Base-by-base conservation (phyloP, 2,329 filamentous ascomycete species). In the Cordyceps cateniannulata region DNA sequence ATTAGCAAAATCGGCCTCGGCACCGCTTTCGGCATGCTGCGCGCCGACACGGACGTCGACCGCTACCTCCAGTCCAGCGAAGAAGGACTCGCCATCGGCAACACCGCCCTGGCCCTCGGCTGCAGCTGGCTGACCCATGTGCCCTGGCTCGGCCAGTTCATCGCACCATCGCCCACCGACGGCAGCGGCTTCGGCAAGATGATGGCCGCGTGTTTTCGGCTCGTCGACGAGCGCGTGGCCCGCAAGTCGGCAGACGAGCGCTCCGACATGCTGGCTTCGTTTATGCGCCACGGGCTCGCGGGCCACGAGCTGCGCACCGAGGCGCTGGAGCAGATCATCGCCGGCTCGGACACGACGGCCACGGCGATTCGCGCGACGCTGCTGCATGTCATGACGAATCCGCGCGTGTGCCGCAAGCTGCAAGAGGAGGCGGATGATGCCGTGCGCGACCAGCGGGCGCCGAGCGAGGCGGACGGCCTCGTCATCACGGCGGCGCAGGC, bases 281-380 rank as follows among this genome's bases (percentile, higher is more conserved):
- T 73, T 63, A 70, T 72, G 38, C 67, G 68, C 20, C 69, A 72
- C 47, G 68, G 68, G 22, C 60, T 69, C 2, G 65, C 66, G 6
- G 60, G 60, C 22, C 63, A 66, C 7, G 66, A 71, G 14, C 61
- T 73, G 6, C 9, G 70, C 64, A 65, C 67, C 6, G 73, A 74
- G 38, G 69, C 70, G 0, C 62, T 73, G 0, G 68, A 73, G 20
- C 5, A 70, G 49, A 65, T 72, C 24, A 63, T 70, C 12, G 83
- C 82, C 0, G 84, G 83, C 1, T 81, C 81, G 0, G 83, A 86
- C 63, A 85, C 82, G 3, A 83, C 82, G 0, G 81, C 84, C 0
- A 82, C 80, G 0, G 77, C 77, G 2, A 76, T 86, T 10, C 78
- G 83, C 2, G 73, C 77, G 42, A 82, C 77, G 1, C 64, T 85